Base-by-base conservation (phyloP, 352 stramenopile genomes). In the Aphanomyces cochlioides region DNA sequence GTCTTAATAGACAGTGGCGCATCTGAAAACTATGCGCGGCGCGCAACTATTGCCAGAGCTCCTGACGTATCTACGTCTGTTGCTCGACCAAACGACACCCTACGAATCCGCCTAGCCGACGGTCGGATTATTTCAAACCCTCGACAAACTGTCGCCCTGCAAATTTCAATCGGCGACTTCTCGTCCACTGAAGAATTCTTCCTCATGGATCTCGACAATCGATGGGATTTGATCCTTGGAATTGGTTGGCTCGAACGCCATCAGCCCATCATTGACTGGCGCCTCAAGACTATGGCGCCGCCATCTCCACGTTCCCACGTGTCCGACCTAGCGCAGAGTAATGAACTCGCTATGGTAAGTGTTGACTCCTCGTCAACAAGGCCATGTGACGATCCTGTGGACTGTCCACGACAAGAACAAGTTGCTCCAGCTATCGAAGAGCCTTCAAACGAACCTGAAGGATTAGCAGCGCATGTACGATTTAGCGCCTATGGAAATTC, bases 1-100 rank as follows among this genome's bases (percentile, higher is more conserved):
- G 67, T 61, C 0, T 56, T 78, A 43, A 34, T 76, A 19, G 73
- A 79, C 43, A 70, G 56, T 1, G 63, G 67, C 19, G 45, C 74
- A 60, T 77, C 64, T 66, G 74, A 73, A 38, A 77, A 79, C 34
- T 77, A 77, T 50, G 73, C 73, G 66, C 68, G 68, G 17, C n/a
- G 47, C 19, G 69, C 74, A 48, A 68, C 68, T 57, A 12, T 36
- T 2, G 28, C 28, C 28, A 0, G 28, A 28, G 28, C 37, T 2
- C 1, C 28, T 3, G 50, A 58, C 37, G 50, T 12, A 2, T 1
- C 50, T 1, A 19, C n/a, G n/a, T 8, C 8, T n/a, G 2, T 3
- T 3, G n/a, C 50, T 21, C n/a, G n/a, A 1, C 8, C 50, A 0
- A 40, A 56, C 4, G 54, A 53, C 7, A 1, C 69, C 1, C 70